Base-by-base conservation (phyloP, 495 filamentous ascomycete genomes). In the Penicillium arizonense region DNA sequence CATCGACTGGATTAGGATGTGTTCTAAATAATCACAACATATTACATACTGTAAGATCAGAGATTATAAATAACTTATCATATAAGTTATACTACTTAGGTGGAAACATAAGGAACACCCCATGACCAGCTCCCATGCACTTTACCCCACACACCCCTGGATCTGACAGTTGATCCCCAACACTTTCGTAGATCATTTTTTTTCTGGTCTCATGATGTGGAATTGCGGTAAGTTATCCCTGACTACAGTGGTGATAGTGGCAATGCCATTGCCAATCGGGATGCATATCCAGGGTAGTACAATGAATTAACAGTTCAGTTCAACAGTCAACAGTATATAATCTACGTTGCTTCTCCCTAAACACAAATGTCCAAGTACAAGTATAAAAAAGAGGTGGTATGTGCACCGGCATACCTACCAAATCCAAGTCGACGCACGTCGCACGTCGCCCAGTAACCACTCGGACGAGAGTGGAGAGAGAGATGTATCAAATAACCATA, bases 201-300 rank as follows among this genome's bases (percentile, higher is more conserved):
- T 58, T 53, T 43, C 30, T 41, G 57, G 61, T 61, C 58, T 36
- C 61, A 64, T 64, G 61, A 61, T 64, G 34, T 37, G 18, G 38
- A 41, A 12, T 52, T 45, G 47, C 39, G 47, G 37, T 55, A n/a
- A n/a, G n/a, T n/a, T n/a, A 35, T 45, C 37, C 34, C 49, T 20
- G 28, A 26, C 34, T 11, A 30, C 28, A 8, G 28, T 30, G 28
- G 28, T 7, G 9, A 30, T 10, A 7, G 28, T 45, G 32, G 38
- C 13, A 18, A 11, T 18, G n/a, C 32, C 44, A 14, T 24, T 36
- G 18, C 1, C 10, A 36, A 9, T 28, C 20, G 14, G 4, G 50
- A 32, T 23, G 8, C 40, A 16, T 18, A 18, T 18, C 24, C 32
- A 41, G 5, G 16, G 32, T 42, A 30, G 35, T 40, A 28, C 11